Percentiles rank a stretch among this genome's conserved stretches.
Evolutionary conservation across 495 filamentous ascomycete genomes (phyloP).

Genomic region (Coniosporium apollinis): DNA sequence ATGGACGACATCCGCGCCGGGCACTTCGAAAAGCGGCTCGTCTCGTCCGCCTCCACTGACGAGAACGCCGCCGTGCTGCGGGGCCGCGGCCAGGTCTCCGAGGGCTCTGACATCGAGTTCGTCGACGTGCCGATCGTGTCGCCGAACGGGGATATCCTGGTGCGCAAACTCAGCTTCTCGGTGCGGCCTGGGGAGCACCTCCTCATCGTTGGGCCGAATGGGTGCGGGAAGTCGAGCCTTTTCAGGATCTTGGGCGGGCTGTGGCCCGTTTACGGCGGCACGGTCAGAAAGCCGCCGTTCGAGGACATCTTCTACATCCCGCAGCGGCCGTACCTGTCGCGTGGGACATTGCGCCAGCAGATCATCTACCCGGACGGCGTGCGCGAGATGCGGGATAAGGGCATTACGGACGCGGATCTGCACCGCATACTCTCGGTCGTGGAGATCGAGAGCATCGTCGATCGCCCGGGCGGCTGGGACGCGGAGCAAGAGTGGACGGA

Average conservation of each 20-base stretch:
- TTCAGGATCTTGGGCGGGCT: slow-evolving; percentile 93
- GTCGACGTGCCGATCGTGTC: slow-evolving; percentile 90
- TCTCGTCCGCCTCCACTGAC: slow-evolving; percentile 66
- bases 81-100: slow-evolving; percentile 57
- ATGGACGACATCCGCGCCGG: slow-evolving; percentile 86
- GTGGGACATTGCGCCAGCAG: slow-evolving; percentile 80
- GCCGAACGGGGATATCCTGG: slow-evolving; percentile 84
- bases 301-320: slow-evolving; percentile 96
- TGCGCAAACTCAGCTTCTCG: slow-evolving; percentile 67
- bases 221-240: slow-evolving; percentile 87
- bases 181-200: slow-evolving; percentile 78
- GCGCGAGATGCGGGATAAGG: slow-evolving; percentile 70
- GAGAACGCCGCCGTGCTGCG: slow-evolving; percentile 64
- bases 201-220: slow-evolving; percentile 89
- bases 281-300: slow-evolving; percentile 73
- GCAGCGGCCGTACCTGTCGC: slow-evolving; percentile 81
- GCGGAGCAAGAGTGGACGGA: slow-evolving; percentile 94
- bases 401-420: slow-evolving; percentile 69
- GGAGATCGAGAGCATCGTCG: slow-evolving; percentile 68
- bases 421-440: slow-evolving; percentile 58
- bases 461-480: slow-evolving; percentile 74
- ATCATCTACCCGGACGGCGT: slow-evolving; percentile 91
- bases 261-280: slow-evolving; percentile 97
- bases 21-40: slow-evolving; percentile 86
- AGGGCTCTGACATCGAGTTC: slow-evolving; percentile 75